These are phyloP conservation scores for Talaromyces amestolkiae DNA, from an alignment of 2,329 filamentous ascomycete genomes.

Conservation along the genomic window DNA sequence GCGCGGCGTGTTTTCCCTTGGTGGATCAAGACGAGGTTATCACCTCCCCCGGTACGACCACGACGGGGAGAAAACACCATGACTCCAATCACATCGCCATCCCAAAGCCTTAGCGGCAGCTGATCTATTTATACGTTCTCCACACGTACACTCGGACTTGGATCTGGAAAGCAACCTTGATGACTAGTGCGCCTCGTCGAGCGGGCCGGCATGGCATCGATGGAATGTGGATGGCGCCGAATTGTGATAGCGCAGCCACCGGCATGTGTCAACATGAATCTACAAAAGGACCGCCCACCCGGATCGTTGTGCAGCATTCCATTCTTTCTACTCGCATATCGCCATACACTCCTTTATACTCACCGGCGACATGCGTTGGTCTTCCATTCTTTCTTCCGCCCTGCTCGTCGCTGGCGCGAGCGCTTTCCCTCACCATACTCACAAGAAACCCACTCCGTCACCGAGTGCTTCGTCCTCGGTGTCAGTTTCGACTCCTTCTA, in stretches of 20 bases:
- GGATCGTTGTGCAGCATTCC: not conserved
- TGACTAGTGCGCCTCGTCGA: not conserved
- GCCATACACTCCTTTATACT: conserved; percentile 16
- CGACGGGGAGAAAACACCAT: not conserved
- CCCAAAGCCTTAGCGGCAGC: not conserved
- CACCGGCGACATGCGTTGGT: conserved; percentile 19
- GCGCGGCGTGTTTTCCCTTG: not conserved
- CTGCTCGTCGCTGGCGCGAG: conserved; percentile 24
- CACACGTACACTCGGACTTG: not conserved
- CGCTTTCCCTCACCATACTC: conserved; percentile 9
- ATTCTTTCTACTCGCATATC: not conserved
- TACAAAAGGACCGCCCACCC: conserved; percentile 6
- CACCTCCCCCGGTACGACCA: not conserved
- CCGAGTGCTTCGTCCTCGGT: conserved; percentile 20
- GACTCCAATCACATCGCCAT: not conserved
- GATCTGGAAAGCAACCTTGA: conserved; percentile 10
- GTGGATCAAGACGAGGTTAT: not conserved
- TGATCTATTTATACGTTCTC: conserved; percentile 1
- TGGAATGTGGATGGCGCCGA: not conserved
- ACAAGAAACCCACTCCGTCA: conserved; percentile 6
- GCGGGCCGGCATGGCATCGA: not conserved
- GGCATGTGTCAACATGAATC: not conserved
- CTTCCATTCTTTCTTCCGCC: conserved; percentile 15
- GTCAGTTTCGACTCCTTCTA: conserved; percentile 7
- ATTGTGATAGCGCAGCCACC: not conserved